A percentile compares a stretch with the other conserved stretches of the same genome.
Conservation (phyloP, 192 early-diverging fungal species). For the Rhizophagus prolifer region DNA sequence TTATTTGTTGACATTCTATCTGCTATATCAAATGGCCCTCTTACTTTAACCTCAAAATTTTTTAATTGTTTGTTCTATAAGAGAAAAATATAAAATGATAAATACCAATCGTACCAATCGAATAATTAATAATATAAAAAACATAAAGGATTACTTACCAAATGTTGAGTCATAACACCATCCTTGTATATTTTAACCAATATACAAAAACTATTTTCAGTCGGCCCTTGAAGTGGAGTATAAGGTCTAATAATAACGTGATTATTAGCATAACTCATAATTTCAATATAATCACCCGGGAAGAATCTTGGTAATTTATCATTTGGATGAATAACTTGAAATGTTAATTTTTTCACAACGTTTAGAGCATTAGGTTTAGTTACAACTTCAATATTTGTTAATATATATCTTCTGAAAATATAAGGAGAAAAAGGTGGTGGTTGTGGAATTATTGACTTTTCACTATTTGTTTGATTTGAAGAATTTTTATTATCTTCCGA, state of each 20-base stretch:
- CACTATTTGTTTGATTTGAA: neutral
- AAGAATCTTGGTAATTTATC: conserved; percentile 14
- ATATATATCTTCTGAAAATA: conserved; percentile 27
- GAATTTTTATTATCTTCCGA: conserved; percentile 1
- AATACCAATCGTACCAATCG: neutral
- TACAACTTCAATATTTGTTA: conserved; percentile 13
- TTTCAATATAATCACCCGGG: conserved; percentile 28
- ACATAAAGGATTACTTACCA: neutral
- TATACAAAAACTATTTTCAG: conserved; percentile 7
- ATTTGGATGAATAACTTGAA: conserved; percentile 9
- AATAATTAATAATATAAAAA: neutral
- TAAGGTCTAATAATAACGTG: conserved; percentile 15
- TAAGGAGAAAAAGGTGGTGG: neutral
- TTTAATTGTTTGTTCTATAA: conserved; percentile 26
- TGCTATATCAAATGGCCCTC: conserved; percentile 29
- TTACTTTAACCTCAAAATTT: conserved; percentile 19
- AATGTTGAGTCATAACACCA: conserved; percentile 25
- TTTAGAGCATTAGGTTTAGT: neutral
- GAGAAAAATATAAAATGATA: neutral
- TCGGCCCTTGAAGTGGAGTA: conserved; percentile 21
- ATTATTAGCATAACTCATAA: conserved; percentile 9
- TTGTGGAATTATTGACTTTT: neutral
- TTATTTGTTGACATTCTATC: neutral
- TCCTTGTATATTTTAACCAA: conserved; percentile 26
- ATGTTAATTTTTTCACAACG: conserved; percentile 20